phyloP scores from a whole-genome alignment of 768 basidiomycete genomes.

The Podaxis rugospora region DNA sequence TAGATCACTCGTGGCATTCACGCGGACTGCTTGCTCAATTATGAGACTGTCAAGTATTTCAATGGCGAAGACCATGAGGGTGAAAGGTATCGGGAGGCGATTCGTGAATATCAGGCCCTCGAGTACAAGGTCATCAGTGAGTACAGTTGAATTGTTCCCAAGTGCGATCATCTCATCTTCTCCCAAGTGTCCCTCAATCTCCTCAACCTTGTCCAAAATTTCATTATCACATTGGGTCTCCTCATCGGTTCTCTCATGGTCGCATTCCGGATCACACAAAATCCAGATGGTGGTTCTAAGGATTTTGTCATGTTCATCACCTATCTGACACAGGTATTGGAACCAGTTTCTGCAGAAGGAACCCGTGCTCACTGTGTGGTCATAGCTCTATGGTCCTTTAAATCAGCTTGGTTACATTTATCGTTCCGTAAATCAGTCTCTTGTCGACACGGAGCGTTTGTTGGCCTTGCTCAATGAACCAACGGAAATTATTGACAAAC shows the following conservation, averaged over 20 bases:
- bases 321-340: conserved; percentile 70
- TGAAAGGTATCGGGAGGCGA: conserved; percentile 64
- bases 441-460: conserved; percentile 83
- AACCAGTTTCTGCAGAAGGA: not conserved
- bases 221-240: conserved; percentile 78
- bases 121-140: conserved; percentile 73
- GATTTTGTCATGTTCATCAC: conserved; percentile 80
- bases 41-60: conserved; percentile 87
- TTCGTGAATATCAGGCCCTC: conserved; percentile 66
- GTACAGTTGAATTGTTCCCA: conserved; percentile 19
- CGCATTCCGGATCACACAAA: conserved; percentile 58
- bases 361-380: not conserved
- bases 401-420: conserved; percentile 79
- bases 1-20: conserved; percentile 79
- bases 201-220: conserved; percentile 74
- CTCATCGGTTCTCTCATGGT: conserved; percentile 82
- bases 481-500: conserved; percentile 79
- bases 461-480: conserved; percentile 78
- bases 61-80: conserved; percentile 81
- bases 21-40: conserved; percentile 76
- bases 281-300: conserved; percentile 40
- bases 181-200: conserved; percentile 61
- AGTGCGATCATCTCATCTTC: conserved; percentile 7
- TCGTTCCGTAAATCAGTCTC: conserved; percentile 67
- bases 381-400: conserved; percentile 65